A percentile compares a stretch with the other conserved stretches of the same genome.
Evolutionary conservation across 129 eudicot species (phyloP).

Genomic region (Saussurea involucrata): DNA sequence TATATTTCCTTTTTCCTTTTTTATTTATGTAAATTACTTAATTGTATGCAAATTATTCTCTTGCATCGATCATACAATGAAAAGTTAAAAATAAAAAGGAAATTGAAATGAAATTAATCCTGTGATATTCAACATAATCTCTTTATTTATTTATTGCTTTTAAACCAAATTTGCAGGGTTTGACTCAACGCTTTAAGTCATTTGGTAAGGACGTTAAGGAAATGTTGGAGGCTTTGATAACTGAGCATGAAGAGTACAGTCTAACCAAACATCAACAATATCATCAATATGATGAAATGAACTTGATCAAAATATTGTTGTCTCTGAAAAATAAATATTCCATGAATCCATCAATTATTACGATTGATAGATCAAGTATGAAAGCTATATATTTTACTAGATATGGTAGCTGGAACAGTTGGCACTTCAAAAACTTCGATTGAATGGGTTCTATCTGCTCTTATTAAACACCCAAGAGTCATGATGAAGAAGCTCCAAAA

Average conservation of each 20-base stretch:
- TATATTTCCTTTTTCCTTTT: too few species aligned
- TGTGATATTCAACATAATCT: neutral
- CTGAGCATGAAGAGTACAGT: constrained; percentile 29
- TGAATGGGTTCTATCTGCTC: constrained; percentile 37
- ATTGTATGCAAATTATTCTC: too few species aligned
- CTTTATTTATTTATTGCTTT: too few species aligned
- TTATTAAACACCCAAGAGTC: constrained; percentile 31
- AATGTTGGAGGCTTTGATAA: constrained; percentile 27
- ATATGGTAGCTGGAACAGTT: constrained; percentile 25
- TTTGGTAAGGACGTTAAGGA: constrained; percentile 14
- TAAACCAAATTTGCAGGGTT: constrained; percentile 19
- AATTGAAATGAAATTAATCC: too few species aligned
- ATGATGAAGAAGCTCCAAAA: constrained; percentile 35
- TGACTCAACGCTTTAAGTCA: constrained; percentile 19
- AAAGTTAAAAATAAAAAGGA: too few species aligned
- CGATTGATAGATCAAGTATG: constrained; percentile 20
- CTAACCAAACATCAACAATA: neutral
- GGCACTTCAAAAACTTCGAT: constrained; percentile 24
- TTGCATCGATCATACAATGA: too few species aligned
- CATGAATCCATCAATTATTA: neutral
- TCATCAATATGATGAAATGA: constrained; percentile 13
- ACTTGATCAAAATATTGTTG: constrained; percentile 30
- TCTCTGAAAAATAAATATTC: constrained; percentile 16
- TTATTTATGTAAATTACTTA: too few species aligned
- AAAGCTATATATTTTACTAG: constrained; percentile 35